Conservation (phyloP, 352 stramenopile genomes). For the Pythium coloratum region DNA sequence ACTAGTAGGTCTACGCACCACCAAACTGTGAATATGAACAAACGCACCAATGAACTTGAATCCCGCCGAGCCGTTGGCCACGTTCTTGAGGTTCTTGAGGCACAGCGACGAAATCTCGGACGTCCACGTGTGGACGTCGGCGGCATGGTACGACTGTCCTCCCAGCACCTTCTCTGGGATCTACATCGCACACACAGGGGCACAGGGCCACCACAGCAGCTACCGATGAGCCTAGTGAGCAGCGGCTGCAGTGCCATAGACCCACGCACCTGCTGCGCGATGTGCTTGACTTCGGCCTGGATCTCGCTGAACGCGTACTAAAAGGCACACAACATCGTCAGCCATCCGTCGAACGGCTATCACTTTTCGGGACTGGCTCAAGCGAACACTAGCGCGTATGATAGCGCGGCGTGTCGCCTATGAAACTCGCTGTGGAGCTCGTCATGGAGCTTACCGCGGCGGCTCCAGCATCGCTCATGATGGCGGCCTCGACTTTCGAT, state of each 20-base stretch:
- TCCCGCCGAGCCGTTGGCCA: constrained; percentile 79
- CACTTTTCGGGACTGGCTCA: neutral
- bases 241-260: neutral
- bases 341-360: neutral
- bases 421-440: neutral
- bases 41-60: constrained; percentile 88
- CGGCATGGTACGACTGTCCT: constrained; percentile 71
- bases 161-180: constrained; percentile 70
- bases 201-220: neutral
- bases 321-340: neutral
- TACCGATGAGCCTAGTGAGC: neutral
- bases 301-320: constrained; percentile 86
- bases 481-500: neutral
- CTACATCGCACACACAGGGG: constrained; percentile 31
- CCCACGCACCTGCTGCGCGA: constrained; percentile 67
- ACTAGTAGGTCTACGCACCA: neutral
- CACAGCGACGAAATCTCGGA: constrained; percentile 74
- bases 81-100: constrained; percentile 81
- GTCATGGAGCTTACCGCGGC: constrained; percentile 10
- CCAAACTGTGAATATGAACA: constrained; percentile 13
- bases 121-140: constrained; percentile 82
- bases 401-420: neutral
- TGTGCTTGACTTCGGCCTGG: constrained; percentile 87
- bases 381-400: neutral
- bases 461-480: constrained; percentile 8